A percentile compares a stretch with the other conserved stretches of the same genome.
Conservation (phyloP, 73 alveolate genomes). For the Paramecium tetraurelia region DNA sequence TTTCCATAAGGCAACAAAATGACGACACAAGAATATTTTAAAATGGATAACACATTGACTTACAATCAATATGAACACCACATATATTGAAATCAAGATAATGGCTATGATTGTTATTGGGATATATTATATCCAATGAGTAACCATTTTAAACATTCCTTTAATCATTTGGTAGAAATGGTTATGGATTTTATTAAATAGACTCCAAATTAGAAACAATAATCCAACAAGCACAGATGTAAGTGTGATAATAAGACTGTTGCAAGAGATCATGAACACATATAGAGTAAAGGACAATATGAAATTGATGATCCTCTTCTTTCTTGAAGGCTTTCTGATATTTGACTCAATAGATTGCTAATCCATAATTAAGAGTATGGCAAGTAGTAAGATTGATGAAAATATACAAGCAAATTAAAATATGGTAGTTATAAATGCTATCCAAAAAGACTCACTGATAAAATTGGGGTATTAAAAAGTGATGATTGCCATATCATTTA, state of each 20-base stretch:
- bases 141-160: not conserved
- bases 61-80: not conserved
- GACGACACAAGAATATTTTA: not conserved
- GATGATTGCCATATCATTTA: not conserved
- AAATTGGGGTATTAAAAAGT: not conserved
- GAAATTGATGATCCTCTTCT: not conserved
- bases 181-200: not conserved
- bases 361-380: not conserved
- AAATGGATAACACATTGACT: not conserved
- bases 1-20: not conserved
- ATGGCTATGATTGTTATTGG: not conserved
- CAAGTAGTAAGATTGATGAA: not conserved
- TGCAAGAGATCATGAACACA: not conserved
- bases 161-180: not conserved
- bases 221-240: not conserved
- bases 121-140: not conserved
- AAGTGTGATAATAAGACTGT: not conserved
- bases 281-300: not conserved
- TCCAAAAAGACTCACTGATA: not conserved
- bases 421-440: not conserved
- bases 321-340: not conserved
- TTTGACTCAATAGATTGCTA: not conserved
- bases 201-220: not conserved
- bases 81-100: not conserved
- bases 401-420: conserved; percentile 2